Evolutionary conservation across 148 eudicot genomes (phyloP), one percentile per base, ranked within the genome.

Genomic region (Dysphania ambrosioides): DNA sequence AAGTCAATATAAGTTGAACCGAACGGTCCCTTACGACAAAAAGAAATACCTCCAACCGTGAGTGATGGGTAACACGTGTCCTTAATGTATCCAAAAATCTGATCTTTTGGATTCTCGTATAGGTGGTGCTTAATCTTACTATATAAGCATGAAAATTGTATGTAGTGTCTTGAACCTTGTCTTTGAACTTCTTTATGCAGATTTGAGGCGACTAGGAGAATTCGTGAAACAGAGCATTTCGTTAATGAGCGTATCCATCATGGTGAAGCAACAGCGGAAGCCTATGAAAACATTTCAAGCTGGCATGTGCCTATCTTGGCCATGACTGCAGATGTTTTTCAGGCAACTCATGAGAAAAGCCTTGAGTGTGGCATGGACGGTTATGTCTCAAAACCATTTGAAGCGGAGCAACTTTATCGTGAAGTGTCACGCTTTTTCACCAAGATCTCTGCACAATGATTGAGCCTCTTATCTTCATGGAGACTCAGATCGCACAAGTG

Each of bases 241-340:
- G 56, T 84, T 79, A 91, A 85, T 70, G 71, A 76, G 18, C 69
- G 72, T 42, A 79, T 83, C 77, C 75, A 73, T 65, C 66, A 30
- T 16, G 91, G 89, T 38, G 88, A 88, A 72, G 74, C 63, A 42
- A 76, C 74, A 0, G 53, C 42, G 6, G 89, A 85, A 59, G 83
- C 82, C 62, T 78, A 80, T 30, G 82, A 72, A 68, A 82, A 84
- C 66, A 75, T 70, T 29, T 79, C 89, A 67, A 79, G 76, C 41
- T 90, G 97, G 95, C 96, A 89, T 44, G 88, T 95, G 1, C 96
- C 97, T 16, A 92, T 95, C 61, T 71, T 95, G 72, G 97, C 98
- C 60, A 95, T 95, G 98, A 95, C 98, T 5, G 98, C 98, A 36
- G 98, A 95, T 44, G 97, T 95, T 27, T 90, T 95, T 68, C 98